Percentiles rank a stretch among this genome's conserved stretches.
phyloP scores from a whole-genome alignment of 306 rosid genomes.

The Rosa chinensis region DNA sequence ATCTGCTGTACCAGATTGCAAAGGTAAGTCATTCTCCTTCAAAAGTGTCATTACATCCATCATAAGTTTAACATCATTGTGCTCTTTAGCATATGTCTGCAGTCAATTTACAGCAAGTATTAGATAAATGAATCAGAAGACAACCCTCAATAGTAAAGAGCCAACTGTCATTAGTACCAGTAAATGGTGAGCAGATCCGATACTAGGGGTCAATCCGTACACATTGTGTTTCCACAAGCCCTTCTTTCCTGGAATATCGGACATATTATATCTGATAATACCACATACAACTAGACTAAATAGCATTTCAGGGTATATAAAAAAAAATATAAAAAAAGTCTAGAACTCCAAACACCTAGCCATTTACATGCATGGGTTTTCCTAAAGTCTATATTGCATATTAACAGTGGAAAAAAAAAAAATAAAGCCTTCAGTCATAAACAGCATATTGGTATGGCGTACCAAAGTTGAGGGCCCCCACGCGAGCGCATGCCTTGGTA shows the following conservation, averaged over 20 bases:
- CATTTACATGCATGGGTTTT: not conserved
- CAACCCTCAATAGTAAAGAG: conserved; percentile 15
- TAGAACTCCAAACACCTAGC: not conserved
- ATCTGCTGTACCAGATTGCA: conserved; percentile 98
- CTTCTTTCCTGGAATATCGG: conserved; percentile 66
- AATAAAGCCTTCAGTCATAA: not conserved
- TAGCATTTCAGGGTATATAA: not conserved
- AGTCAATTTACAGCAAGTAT: conserved; percentile 27
- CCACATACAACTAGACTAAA: not conserved
- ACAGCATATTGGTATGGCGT: conserved; percentile 20
- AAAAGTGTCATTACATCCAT: conserved; percentile 73
- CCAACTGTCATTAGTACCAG: conserved; percentile 55
- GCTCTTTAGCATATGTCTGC: conserved; percentile 68
- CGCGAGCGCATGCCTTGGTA: conserved; percentile 75
- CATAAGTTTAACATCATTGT: conserved; percentile 64
- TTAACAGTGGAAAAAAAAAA: not conserved
- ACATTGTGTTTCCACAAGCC: conserved; percentile 85
- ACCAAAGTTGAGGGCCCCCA: conserved; percentile 79
- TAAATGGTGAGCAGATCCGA: conserved; percentile 76
- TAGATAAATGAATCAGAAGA: conserved; percentile 14
- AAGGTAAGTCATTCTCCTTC: conserved; percentile 64
- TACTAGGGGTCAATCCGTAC: conserved; percentile 69
- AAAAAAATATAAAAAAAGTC: not conserved
- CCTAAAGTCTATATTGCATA: not conserved
- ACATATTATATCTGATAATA: conserved; percentile 16